Percentiles rank a stretch among this genome's conserved stretches.
Evolutionary conservation across 495 filamentous ascomycete genomes (phyloP).

Genomic region (Penicillium daleae): DNA sequence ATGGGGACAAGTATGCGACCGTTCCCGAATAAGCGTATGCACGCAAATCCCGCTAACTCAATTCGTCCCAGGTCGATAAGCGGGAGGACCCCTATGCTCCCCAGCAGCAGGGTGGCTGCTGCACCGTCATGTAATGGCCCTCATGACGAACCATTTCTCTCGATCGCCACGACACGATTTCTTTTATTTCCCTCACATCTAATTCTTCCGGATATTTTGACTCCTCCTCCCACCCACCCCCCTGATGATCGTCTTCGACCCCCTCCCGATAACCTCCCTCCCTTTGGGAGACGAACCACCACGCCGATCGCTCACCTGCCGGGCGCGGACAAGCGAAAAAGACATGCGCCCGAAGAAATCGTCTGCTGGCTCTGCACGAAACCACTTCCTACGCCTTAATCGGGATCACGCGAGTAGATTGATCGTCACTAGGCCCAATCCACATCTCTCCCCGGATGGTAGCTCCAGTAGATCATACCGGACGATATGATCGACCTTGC

Average conservation of each 20-base stretch:
- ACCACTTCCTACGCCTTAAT: constrained; percentile 23
- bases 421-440: constrained; percentile 33
- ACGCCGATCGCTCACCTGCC: constrained; percentile 26
- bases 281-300: constrained; percentile 20
- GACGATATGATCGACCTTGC: constrained; percentile 28
- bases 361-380: constrained; percentile 52
- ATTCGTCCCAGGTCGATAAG: constrained; percentile 69
- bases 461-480: constrained; percentile 16
- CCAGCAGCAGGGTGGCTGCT: constrained; percentile 88
- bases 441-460: constrained; percentile 26
- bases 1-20: constrained; percentile 81
- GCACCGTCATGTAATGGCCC: constrained; percentile 81
- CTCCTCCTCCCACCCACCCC: background rate
- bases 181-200: constrained; percentile 18
- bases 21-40: constrained; percentile 3
- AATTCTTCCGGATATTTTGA: constrained; percentile 26
- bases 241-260: constrained; percentile 26
- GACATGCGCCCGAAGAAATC: constrained; percentile 29
- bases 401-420: constrained; percentile 17
- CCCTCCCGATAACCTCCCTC: constrained; percentile 1
- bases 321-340: constrained; percentile 21
- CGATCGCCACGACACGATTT: constrained; percentile 43
- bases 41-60: constrained; percentile 25
- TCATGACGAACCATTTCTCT: constrained; percentile 38
- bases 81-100: constrained; percentile 96